Evolutionary conservation across 140 eudicot genomes (phyloP).

Genomic region (Anethum foeniculum): DNA sequence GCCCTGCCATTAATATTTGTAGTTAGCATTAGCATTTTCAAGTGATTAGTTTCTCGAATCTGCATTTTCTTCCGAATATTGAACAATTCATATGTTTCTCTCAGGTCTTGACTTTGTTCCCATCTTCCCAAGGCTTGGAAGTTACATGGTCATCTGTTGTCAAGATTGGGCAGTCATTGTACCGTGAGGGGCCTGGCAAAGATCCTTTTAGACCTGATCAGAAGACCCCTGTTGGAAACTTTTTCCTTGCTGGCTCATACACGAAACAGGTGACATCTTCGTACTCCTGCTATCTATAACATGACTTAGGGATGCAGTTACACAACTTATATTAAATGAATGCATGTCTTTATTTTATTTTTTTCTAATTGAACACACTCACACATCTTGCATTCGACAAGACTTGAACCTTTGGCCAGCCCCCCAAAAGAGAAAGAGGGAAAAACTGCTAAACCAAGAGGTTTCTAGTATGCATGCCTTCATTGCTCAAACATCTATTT

Average conservation of each 20-base stretch:
- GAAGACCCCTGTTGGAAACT: conserved; percentile 82
- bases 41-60: neutral
- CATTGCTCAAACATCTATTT: neutral
- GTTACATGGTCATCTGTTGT: conserved; percentile 95
- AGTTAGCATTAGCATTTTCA: neutral
- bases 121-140: conserved; percentile 92
- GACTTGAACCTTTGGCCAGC: neutral
- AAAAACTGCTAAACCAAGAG: neutral
- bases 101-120: conserved; percentile 81
- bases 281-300: neutral
- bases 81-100: neutral
- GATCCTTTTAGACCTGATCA: conserved; percentile 98
- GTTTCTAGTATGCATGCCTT: neutral
- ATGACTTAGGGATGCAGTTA: neutral
- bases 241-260: conserved; percentile 94
- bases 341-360: neutral
- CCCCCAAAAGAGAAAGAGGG: neutral
- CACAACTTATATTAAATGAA: neutral
- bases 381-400: neutral
- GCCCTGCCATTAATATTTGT: neutral
- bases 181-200: conserved; percentile 95
- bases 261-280: conserved; percentile 69
- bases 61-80: neutral
- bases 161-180: conserved; percentile 80
- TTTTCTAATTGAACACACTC: neutral